Base-by-base conservation (phyloP, 2,329 filamentous ascomycete genomes). In the Metarhizium anisopliae region DNA sequence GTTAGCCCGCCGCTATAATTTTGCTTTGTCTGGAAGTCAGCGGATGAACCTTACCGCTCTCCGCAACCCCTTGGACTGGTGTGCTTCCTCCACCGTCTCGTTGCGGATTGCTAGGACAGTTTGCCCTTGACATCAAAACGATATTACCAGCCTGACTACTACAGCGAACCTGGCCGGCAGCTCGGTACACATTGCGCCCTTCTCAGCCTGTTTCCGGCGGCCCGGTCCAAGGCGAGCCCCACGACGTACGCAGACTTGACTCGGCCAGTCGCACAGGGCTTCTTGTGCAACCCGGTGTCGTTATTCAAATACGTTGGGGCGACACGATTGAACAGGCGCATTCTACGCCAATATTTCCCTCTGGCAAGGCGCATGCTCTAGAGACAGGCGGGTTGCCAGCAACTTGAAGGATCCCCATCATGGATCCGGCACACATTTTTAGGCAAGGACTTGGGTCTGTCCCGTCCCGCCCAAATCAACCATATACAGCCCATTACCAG, bases 361-460 rank as follows among this genome's bases (percentile, higher is more conserved):
- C 25, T 30, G 25, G 3, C 45, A 14, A 49, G 5, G 20, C 14
- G 20, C 20, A 49, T 49, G 45, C 18, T 49, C 8, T 30, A 20
- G 45, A 16, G 20, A 29, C 45, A 29, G 14, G 45, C 45, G 10
- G 20, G 14, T 8, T 30, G 7, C 25, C 7, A 49, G 11, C 20
- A 30, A 30, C 10, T 30, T 30, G 25, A 30, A 16, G 25, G 25
- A 49, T 29, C 20, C 3, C 18, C 25, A 10, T 62, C 58, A 86
- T 86, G 83, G 80, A 86, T 67, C 75, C 79, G 60, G 74, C 77
- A 59, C 76, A 78, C 65, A 74, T 84, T 64, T 83, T 84, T 64
- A 80, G 79, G 61, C 82, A 81, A 67, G 81, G 79, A 65, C 74
- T 83, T 57, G 74, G 73, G 55, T 68, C 72, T 51, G 71, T 74